These are phyloP conservation scores for Porcisia hertigi DNA, from an alignment of 208 protist species.

Conservation along the genomic window DNA sequence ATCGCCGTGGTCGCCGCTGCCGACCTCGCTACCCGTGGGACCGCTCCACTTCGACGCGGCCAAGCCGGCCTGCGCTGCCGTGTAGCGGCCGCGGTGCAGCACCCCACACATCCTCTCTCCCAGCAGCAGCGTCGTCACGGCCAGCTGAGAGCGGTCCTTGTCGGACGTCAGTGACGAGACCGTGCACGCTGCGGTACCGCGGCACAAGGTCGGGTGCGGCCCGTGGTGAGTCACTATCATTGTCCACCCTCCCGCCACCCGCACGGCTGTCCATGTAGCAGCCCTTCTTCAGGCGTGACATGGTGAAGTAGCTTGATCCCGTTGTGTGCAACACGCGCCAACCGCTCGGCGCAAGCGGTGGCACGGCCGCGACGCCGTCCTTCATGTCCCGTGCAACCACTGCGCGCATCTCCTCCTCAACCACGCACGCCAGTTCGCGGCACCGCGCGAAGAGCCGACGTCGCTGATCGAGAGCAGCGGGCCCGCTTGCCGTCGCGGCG, in stretches of 20 bases:
- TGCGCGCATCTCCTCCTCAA: constrained; percentile 53
- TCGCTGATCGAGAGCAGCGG: constrained; percentile 11
- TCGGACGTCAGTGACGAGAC: constrained; percentile 19
- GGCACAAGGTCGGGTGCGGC: constrained; percentile 3
- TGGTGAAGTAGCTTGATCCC: constrained; percentile 63
- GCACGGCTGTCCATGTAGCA: not conserved
- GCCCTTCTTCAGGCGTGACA: constrained; percentile 29
- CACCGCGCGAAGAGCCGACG: constrained; percentile 23
- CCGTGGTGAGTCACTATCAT: not conserved
- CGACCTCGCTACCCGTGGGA: not conserved
- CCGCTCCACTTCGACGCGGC: not conserved
- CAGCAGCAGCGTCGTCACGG: not conserved
- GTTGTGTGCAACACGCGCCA: constrained; percentile 67
- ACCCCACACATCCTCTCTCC: constrained; percentile 9
- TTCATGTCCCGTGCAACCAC: constrained; percentile 68
- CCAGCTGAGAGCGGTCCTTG: not conserved
- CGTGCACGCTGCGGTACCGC: constrained; percentile 70
- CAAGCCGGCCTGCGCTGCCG: not conserved
- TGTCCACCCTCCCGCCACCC: not conserved
- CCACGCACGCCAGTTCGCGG: constrained; percentile 21
- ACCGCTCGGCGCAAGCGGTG: constrained; percentile 64
- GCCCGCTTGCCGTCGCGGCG: constrained; percentile 2
- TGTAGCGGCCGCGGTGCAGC: constrained; percentile 7
- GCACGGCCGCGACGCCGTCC: constrained; percentile 70
- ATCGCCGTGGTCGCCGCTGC: too few relatives aligned